Percentiles rank a stretch among this genome's conserved stretches.
Evolutionary conservation across 2,329 filamentous ascomycete genomes (phyloP).

Genomic region (Xylaria sp.): DNA sequence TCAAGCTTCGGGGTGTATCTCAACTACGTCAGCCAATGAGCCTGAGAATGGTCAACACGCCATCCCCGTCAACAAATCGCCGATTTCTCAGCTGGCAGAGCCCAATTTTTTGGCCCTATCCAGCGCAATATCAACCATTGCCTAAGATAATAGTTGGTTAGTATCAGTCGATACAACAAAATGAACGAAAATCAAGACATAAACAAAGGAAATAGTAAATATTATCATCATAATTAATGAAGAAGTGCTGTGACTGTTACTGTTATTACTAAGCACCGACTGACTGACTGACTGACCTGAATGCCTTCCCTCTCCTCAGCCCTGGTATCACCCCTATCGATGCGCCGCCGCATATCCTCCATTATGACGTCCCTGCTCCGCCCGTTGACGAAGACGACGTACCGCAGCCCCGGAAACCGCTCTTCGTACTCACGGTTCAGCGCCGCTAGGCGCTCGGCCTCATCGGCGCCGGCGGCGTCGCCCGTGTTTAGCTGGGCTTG

Average conservation of each 20-base stretch:
- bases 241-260: background rate
- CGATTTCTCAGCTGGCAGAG: slow-evolving; percentile 20
- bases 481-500: slow-evolving; percentile 75
- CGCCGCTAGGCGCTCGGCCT: slow-evolving; percentile 65
- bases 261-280: no score
- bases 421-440: slow-evolving; percentile 84
- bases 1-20: background rate
- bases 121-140: slow-evolving; percentile 91
- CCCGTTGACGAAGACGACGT: slow-evolving; percentile 93
- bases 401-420: slow-evolving; percentile 83
- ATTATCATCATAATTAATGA: background rate
- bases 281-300: slow-evolving; percentile 52
- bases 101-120: slow-evolving; percentile 77
- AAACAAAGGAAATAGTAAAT: no score
- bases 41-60: background rate
- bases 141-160: slow-evolving; percentile 84
- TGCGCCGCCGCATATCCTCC: slow-evolving; percentile 81
- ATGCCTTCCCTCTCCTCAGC: slow-evolving; percentile 79
- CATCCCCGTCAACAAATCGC: background rate
- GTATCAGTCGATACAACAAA: slow-evolving; percentile 41
- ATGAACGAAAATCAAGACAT: background rate
- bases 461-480: slow-evolving; percentile 64
- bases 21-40: background rate
- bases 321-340: slow-evolving; percentile 72
- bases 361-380: slow-evolving; percentile 78